Evolutionary conservation across 225 moss, liverwort and hornwort species (phyloP).

Genomic region (Polytrichum commune): DNA sequence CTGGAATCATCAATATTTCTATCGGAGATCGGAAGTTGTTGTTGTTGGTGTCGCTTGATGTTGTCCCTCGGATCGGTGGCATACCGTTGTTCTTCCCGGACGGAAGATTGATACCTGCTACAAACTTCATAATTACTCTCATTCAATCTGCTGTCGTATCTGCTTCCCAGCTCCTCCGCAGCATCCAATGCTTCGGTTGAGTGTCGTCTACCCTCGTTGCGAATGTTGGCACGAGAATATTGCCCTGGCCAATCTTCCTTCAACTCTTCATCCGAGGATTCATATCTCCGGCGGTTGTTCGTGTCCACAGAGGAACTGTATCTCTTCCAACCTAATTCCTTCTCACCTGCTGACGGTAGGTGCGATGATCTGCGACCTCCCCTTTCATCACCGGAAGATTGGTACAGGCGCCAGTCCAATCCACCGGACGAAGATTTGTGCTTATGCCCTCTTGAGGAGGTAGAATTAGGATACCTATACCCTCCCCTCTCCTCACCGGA

Average conservation of each 20-base stretch:
- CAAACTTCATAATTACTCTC: too few species aligned
- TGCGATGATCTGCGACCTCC: slow-evolving; percentile 6
- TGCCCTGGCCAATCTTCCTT: slow-evolving; percentile 19
- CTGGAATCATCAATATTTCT: neutral
- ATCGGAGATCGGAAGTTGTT: too few species aligned
- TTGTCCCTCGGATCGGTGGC: neutral
- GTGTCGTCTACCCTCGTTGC: slow-evolving; percentile 25
- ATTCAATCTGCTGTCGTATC: too few species aligned
- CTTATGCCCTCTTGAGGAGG: slow-evolving; percentile 23
- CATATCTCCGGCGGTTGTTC: slow-evolving; percentile 16
- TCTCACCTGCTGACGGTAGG: slow-evolving; percentile 5
- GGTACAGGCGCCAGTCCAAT: slow-evolving; percentile 28
- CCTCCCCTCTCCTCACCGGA: slow-evolving; percentile 20
- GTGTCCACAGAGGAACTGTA: slow-evolving; percentile 7
- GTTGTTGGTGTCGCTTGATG: neutral
- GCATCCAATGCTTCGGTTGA: slow-evolving; percentile 18
- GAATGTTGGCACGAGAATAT: neutral
- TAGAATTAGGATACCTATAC: slow-evolving; percentile 7
- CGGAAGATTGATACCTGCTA: too few species aligned
- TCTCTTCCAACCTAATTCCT: slow-evolving; percentile 12
- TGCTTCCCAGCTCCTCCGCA: too few species aligned
- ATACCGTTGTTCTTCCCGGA: too few species aligned
- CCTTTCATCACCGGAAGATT: slow-evolving; percentile 31
- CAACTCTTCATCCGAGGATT: slow-evolving; percentile 34
- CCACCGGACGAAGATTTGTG: slow-evolving; percentile 13